phyloP scores from a whole-genome alignment of 2,329 filamentous ascomycete genomes.

The Trichoderma koningii region DNA sequence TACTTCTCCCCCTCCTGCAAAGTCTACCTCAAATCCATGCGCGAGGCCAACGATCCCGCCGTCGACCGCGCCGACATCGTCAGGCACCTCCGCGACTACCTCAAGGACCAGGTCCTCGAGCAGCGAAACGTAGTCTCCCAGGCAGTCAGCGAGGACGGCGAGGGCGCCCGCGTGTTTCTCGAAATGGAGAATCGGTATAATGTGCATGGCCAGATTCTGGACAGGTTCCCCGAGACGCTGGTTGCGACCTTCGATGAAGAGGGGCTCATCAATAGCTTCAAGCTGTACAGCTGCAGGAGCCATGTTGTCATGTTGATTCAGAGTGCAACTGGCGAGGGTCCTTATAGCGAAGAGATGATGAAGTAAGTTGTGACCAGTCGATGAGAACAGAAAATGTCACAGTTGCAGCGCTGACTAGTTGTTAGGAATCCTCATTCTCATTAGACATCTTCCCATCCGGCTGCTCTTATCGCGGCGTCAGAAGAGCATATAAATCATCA shows the following conservation, averaged over 20 bases:
- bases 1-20: slow-evolving; percentile 12
- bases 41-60: background rate
- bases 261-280: background rate
- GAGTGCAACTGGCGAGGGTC: background rate
- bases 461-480: too few relatives aligned
- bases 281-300: slow-evolving; percentile 9
- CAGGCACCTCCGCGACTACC: background rate
- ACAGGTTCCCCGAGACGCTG: slow-evolving; percentile 7
- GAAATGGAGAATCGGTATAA: slow-evolving; percentile 13
- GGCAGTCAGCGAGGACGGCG: background rate
- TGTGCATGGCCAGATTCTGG: background rate
- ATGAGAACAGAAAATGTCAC: background rate
- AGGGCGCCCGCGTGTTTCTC: background rate
- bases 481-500: background rate
- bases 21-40: slow-evolving; percentile 12
- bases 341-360: background rate
- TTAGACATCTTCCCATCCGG: background rate
- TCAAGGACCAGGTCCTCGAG: slow-evolving; percentile 6
- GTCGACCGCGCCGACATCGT: background rate
- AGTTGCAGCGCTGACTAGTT: background rate
- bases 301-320: background rate
- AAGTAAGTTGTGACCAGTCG: background rate
- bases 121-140: slow-evolving; percentile 5
- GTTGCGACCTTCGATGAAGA: slow-evolving; percentile 18
- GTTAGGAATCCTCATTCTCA: background rate